Conservation (phyloP, 148 eudicot genomes). For the Camellia lanceoleosa region DNA sequence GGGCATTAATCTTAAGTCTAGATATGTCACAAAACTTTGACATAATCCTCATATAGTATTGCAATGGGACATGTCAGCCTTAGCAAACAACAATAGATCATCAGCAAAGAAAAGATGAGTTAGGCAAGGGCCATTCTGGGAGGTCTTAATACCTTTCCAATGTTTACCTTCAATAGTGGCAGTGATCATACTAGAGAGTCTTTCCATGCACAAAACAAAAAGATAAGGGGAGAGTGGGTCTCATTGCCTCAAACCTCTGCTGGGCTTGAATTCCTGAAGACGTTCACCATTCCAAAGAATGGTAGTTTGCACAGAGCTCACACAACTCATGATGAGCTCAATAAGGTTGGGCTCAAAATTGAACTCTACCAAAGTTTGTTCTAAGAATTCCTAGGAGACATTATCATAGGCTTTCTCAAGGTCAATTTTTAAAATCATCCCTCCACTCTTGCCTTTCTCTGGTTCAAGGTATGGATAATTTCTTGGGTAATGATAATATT, state of each 20-base stretch:
- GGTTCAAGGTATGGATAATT: neutral
- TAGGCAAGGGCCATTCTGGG: neutral
- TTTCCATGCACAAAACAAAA: conserved; percentile 12
- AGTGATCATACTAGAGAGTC: neutral
- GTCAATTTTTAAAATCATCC: neutral
- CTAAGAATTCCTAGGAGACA: neutral
- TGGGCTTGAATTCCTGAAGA: neutral
- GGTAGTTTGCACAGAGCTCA: neutral
- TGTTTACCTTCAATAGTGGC: no score
- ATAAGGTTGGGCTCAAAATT: neutral
- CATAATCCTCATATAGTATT: neutral
- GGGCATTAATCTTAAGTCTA: neutral
- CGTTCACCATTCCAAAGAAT: neutral
- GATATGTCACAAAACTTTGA: neutral
- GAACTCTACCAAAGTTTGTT: neutral
- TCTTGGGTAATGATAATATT: conserved; percentile 10
- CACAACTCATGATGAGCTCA: neutral
- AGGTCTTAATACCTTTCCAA: conserved; percentile 1
- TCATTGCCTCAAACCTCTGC: neutral
- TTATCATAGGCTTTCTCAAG: conserved; percentile 15
- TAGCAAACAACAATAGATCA: neutral
- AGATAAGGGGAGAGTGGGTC: conserved; percentile 6
- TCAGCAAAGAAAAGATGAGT: conserved; percentile 12
- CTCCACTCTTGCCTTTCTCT: neutral
- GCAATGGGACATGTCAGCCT: neutral